phyloP scores from a whole-genome alignment of 2,329 filamentous ascomycete genomes.

The Fusarium albidum region DNA sequence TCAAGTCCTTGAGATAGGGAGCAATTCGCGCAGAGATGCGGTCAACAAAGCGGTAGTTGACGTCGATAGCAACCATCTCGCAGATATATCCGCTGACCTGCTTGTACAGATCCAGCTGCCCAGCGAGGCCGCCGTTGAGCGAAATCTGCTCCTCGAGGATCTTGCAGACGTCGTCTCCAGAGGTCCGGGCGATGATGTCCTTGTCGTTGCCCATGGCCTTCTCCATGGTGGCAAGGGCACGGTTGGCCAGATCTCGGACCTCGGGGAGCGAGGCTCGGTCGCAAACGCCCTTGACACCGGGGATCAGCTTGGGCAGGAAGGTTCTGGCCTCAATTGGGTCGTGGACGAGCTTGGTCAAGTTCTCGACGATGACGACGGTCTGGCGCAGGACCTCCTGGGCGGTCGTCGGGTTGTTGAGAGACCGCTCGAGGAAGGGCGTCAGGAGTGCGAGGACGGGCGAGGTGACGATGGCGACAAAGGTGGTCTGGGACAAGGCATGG shows the following conservation, averaged over 20 bases:
- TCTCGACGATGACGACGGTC: slow-evolving; percentile 96
- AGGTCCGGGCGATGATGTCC: slow-evolving; percentile 71
- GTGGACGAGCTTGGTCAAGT: slow-evolving; percentile 97
- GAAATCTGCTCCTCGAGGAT: slow-evolving; percentile 80
- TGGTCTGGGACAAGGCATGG: slow-evolving; percentile 94
- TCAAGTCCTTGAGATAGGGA: slow-evolving; percentile 79
- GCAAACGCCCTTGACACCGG: slow-evolving; percentile 89
- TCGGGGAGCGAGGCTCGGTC: slow-evolving; percentile 92
- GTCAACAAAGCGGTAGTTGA: slow-evolving; percentile 80
- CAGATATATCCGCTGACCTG: slow-evolving; percentile 77
- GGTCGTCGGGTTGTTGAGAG: slow-evolving; percentile 89
- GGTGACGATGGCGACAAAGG: slow-evolving; percentile 96
- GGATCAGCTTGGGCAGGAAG: slow-evolving; percentile 93
- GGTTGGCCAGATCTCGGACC: slow-evolving; percentile 86
- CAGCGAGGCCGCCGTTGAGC: slow-evolving; percentile 69
- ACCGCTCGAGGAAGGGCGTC: slow-evolving; percentile 92
- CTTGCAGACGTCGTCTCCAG: slow-evolving; percentile 76
- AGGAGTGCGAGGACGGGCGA: slow-evolving; percentile 94
- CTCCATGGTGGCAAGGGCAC: slow-evolving; percentile 86
- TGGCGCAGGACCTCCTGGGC: slow-evolving; percentile 94
- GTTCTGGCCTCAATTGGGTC: slow-evolving; percentile 92
- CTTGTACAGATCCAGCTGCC: slow-evolving; percentile 70
- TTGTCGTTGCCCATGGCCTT: slow-evolving; percentile 86
- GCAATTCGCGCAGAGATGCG: slow-evolving; percentile 74
- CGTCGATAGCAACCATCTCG: slow-evolving; percentile 86